Percentiles rank a stretch among this genome's conserved stretches.
These are phyloP conservation scores for Colletotrichum truncatum DNA, from an alignment of 2,329 filamentous ascomycete genomes.

Conservation along the genomic window DNA sequence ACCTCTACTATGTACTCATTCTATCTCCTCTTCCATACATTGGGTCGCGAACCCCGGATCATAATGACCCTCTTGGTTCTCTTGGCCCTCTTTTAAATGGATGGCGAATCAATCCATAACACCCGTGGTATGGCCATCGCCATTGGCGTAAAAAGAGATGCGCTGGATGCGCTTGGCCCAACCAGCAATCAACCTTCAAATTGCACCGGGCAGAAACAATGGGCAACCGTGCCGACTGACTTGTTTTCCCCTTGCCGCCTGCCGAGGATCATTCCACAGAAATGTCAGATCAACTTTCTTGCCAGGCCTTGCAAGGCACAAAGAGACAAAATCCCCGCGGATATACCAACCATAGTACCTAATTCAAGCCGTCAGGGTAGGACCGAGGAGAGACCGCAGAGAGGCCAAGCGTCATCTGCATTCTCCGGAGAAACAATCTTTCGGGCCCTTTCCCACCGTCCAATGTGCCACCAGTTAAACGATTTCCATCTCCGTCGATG, in stretches of 20 bases:
- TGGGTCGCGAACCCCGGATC: conserved; percentile 15
- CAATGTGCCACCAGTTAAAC: not conserved
- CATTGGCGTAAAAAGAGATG: not conserved
- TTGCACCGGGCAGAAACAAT: not conserved
- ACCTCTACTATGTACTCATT: not conserved
- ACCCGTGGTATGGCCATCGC: not conserved
- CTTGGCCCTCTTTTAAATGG: conserved; percentile 8
- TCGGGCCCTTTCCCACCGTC: not conserved
- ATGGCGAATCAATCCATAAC: not conserved
- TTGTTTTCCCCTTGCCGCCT: conserved; percentile 2
- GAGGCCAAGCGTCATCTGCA: not conserved
- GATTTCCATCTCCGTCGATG: not conserved
- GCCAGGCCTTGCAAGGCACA: not conserved
- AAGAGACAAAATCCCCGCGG: not conserved
- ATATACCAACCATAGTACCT: not conserved
- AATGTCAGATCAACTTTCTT: not conserved
- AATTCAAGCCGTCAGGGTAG: not conserved
- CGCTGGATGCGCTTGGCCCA: not conserved
- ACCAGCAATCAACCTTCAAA: not conserved
- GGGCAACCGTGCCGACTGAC: not conserved
- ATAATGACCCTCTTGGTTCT: not conserved
- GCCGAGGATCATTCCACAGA: not conserved
- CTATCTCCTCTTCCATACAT: not conserved
- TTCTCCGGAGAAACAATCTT: not conserved
- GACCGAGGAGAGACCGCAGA: not conserved